Evolutionary conservation across 257 asterid species (phyloP), one percentile per base, ranked within the genome.

Genomic region (Mitragyna speciosa): DNA sequence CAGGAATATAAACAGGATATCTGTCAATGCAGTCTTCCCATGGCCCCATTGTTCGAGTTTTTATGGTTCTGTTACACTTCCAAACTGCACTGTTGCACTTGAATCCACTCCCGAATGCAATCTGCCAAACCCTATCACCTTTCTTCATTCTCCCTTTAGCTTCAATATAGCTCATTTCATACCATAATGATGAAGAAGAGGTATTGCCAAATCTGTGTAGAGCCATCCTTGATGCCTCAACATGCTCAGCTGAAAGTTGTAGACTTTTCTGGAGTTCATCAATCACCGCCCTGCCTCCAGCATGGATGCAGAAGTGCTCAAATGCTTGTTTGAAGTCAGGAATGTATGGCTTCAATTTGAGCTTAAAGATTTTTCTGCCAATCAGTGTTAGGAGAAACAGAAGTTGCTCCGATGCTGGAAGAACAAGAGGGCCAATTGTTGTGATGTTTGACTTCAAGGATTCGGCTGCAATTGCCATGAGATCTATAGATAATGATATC

Each of bases 271-370:
- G 91, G 66, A 92, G 83, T 85, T 90, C 92, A 52, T 92, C 97
- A 47, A 92, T 92, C 76, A 92, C 94, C 2, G 97, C 97, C 80
- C 97, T 70, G 30, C 97, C 97, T 0, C 94, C 92, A 1, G 96
- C 96, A 59, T 90, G 94, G 78, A 91, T 91, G 82, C 94, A 91
- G 78, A 90, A 91, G 41, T 91, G 96, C 33, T 91, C 94, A n/a
- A 91, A 90, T 1, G 96, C 96, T 48, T 59, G 78, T 65, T 86
- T 91, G 79, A 89, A 91, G 75, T 90, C 86, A 0, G 96, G 96
- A 8, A 90, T 83, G 12, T 88, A 90, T 0, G 87, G 87, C 75
- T 90, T 90, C 75, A 39, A 64, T 19, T 87, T 89, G 0, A 85
- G 31, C 73, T 83, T 84, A 24, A 86, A 47, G 6, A 92, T 2